Evolutionary conservation across 768 basidiomycete genomes (phyloP).

Genomic region (Boletus barrowsii): DNA sequence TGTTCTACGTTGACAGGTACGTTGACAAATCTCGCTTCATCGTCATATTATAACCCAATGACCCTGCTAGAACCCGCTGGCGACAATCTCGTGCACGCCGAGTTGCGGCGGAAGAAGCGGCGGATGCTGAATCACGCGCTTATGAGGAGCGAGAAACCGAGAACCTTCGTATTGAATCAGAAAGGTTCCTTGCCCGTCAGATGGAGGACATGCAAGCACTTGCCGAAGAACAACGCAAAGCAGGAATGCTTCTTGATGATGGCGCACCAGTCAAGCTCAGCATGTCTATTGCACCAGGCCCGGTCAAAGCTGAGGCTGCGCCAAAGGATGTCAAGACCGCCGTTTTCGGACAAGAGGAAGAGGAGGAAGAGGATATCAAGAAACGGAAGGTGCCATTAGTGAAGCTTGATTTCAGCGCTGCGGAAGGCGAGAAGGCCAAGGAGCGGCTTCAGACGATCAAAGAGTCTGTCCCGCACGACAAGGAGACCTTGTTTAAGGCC

Average conservation of each 20-base stretch:
- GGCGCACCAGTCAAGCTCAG: constrained; percentile 87
- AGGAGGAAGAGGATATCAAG: constrained; percentile 77
- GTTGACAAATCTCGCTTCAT: constrained; percentile 20
- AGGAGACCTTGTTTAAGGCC: constrained; percentile 73
- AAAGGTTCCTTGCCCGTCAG: constrained; percentile 88
- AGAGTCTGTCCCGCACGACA: constrained; percentile 70
- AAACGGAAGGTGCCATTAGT: constrained; percentile 86
- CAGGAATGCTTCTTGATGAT: constrained; percentile 87
- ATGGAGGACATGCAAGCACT: constrained; percentile 96
- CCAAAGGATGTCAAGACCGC: constrained; percentile 49
- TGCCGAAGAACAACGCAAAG: constrained; percentile 86
- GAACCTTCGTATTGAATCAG: constrained; percentile 84
- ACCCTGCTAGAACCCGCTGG: constrained; percentile 69
- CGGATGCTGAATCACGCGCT: constrained; percentile 77
- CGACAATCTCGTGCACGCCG: constrained; percentile 68
- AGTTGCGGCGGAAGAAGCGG: constrained; percentile 74
- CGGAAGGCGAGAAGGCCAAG: constrained; percentile 76
- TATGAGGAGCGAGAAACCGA: constrained; percentile 86
- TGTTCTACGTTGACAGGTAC: constrained; percentile 89
- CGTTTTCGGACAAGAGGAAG: constrained; percentile 79
- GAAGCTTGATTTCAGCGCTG: constrained; percentile 85
- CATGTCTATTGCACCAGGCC: constrained; percentile 60
- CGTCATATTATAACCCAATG: not conserved
- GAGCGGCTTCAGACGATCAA: constrained; percentile 79
- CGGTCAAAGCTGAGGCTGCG: constrained; percentile 44